These are phyloP conservation scores for Trichoderma arundinaceum DNA, from an alignment of 2,329 filamentous ascomycete genomes.

Conservation along the genomic window DNA sequence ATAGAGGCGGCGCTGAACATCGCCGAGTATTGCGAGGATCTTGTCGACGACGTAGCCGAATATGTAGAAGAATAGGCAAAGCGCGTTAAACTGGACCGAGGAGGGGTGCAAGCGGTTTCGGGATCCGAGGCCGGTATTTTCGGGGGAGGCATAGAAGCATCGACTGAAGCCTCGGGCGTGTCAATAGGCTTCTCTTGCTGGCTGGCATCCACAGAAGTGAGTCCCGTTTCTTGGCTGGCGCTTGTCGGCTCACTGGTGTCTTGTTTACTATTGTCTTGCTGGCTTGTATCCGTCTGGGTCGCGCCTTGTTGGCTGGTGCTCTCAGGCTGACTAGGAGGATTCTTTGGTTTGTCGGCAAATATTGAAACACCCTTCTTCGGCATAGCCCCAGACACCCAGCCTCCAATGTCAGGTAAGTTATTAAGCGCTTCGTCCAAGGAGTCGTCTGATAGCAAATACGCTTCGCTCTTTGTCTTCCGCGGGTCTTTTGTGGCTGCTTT, in stretches of 20 bases:
- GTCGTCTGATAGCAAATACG: slow-evolving; percentile 60
- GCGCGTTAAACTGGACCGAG: slow-evolving; percentile 42
- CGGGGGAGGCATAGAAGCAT: slow-evolving; percentile 42
- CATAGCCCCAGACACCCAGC: slow-evolving; percentile 51
- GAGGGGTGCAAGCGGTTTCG: slow-evolving; percentile 41
- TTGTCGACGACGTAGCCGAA: slow-evolving; percentile 45
- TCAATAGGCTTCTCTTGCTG: slow-evolving; percentile 37
- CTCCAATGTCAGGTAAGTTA: slow-evolving; percentile 58
- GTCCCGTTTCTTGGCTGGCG: slow-evolving; percentile 30
- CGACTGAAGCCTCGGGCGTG: slow-evolving; percentile 37
- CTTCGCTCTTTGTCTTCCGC: slow-evolving; percentile 46
- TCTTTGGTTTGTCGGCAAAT: slow-evolving; percentile 51
- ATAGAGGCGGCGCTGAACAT: slow-evolving; percentile 47
- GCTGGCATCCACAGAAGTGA: slow-evolving; percentile 33
- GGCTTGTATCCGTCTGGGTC: slow-evolving; percentile 1
- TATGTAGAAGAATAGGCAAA: slow-evolving; percentile 45
- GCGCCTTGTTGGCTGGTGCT: not conserved
- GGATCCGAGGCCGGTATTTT: slow-evolving; percentile 35
- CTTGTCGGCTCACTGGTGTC: slow-evolving; percentile 27
- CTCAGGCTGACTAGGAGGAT: not conserved
- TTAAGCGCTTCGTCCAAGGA: slow-evolving; percentile 61
- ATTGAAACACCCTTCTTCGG: slow-evolving; percentile 49
- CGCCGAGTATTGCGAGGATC: slow-evolving; percentile 44
- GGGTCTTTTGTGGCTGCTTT: slow-evolving; percentile 39
- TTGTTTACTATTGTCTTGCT: slow-evolving; percentile 28